Base-by-base conservation (phyloP, 768 basidiomycete species). In the Hemileccinum impolitum region DNA sequence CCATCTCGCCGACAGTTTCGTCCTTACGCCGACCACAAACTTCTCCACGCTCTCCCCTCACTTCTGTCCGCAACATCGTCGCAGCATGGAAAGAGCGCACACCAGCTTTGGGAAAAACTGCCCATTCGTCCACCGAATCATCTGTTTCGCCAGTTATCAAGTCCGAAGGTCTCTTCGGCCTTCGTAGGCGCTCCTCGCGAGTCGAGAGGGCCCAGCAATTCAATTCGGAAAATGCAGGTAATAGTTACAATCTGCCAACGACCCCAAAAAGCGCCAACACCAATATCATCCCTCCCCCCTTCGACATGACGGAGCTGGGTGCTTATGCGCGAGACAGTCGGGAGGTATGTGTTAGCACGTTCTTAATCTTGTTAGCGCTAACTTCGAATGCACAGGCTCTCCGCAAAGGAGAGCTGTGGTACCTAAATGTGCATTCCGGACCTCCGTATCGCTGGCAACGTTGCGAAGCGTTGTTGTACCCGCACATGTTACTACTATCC, bases 381-480 rank as follows among this genome's bases (percentile, higher is more conserved):
- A 68, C 31, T 28, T 14, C 17, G 1, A 21, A 18, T 30, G 19
- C 38, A n/a, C 61, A 95, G 94, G 92, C 93, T 4, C 72, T 90
- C 12, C 85, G 90, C 49, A 87, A 90, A 35, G 94, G 94, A 13
- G 72, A 84, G 13, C 70, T 96, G 1, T 95, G 90, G 86, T 96
- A 93, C 62, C 80, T 96, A 46, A 95, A 96, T 48, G 94, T 95
- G 0, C 94, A 96, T 60, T 85, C 87, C 0, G 63, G 79, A 4
- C 81, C 85, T 18, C 87, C 88, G 0, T 93, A 84, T 66, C 70
- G 76, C 51, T 91, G 87, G 89, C 81, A 84, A 69, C 77, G 90
- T 53, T 93, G 82, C 60, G 88, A 89, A 62, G 91, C 85, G 0
- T 74, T 90, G 39, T 74, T 89, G 1, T 94, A 88, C 60, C 90